Conservation (phyloP, 352 stramenopile species). For the Phytophthora kernoviae region DNA sequence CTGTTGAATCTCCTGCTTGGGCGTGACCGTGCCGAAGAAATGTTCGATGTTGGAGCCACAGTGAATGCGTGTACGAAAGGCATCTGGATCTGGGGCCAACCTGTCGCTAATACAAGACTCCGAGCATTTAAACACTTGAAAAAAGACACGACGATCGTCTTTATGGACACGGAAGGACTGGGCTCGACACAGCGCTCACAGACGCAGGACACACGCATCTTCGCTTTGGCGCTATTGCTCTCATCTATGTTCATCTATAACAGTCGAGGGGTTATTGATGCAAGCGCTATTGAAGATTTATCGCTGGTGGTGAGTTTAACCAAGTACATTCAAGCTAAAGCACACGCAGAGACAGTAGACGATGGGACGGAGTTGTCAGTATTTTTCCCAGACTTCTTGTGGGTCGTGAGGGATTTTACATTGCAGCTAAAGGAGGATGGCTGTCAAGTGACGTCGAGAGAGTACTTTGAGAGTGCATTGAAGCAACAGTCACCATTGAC, state of each 20-base stretch:
- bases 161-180: conserved; percentile 83
- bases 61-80: conserved; percentile 83
- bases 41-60: conserved; percentile 78
- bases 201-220: conserved; percentile 77
- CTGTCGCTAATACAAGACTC: conserved; percentile 17
- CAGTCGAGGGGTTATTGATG: conserved; percentile 76
- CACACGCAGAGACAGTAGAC: conserved; percentile 14
- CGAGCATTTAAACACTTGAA: conserved; percentile 47
- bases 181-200: conserved; percentile 64
- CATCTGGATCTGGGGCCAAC: conserved; percentile 84
- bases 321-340: conserved; percentile 70
- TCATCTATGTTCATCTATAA: conserved; percentile 84
- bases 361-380: conserved; percentile 46
- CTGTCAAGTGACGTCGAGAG: conserved; percentile 51
- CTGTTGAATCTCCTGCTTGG: conserved; percentile 73
- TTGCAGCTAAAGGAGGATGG: conserved; percentile 69
- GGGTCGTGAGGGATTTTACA: conserved; percentile 83
- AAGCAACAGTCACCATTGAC: conserved; percentile 56
- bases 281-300: conserved; percentile 73
- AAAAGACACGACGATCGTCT: conserved; percentile 58
- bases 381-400: conserved; percentile 78
- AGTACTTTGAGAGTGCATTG: conserved; percentile 80
- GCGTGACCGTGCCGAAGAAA: conserved; percentile 48
- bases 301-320: conserved; percentile 81
- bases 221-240: conserved; percentile 68